These are phyloP conservation scores for Boletus vermiculosoides DNA, from an alignment of 768 basidiomycete species.

Conservation along the genomic window DNA sequence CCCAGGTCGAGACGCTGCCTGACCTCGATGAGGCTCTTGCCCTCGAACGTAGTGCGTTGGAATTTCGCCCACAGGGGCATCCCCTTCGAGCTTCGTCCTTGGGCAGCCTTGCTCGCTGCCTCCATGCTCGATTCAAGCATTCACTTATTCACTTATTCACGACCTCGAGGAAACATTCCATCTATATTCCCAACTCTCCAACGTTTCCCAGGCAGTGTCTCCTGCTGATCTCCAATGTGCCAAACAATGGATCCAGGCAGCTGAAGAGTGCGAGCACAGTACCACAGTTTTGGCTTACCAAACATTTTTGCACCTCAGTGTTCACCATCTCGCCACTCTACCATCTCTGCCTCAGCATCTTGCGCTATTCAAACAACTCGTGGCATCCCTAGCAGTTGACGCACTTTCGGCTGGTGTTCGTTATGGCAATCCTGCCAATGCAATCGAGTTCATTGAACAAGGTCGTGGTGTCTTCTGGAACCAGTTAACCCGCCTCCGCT, in stretches of 20 bases:
- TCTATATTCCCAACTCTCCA: not conserved
- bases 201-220: not conserved
- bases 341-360: not conserved
- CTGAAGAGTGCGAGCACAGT: not conserved
- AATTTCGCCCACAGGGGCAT: too few relatives aligned
- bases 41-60: too few relatives aligned
- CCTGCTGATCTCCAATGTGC: not conserved
- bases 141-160: too few relatives aligned
- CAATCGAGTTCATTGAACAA: slow-evolving; percentile 34
- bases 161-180: not conserved
- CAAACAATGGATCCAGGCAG: not conserved
- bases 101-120: not conserved
- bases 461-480: slow-evolving; percentile 24
- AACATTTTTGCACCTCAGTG: not conserved
- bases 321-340: not conserved
- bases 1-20: too few relatives aligned
- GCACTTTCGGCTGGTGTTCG: not conserved
- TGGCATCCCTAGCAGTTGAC: not conserved
- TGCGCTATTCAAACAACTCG: not conserved
- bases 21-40: too few relatives aligned
- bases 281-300: not conserved
- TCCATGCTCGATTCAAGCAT: too few relatives aligned
- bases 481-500: slow-evolving; percentile 17
- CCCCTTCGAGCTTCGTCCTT: too few relatives aligned
- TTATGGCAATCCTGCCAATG: not conserved